Percentiles rank a stretch among this genome's conserved stretches.
phyloP scores from a whole-genome alignment of 768 basidiomycete species.

The Trametes villosa region DNA sequence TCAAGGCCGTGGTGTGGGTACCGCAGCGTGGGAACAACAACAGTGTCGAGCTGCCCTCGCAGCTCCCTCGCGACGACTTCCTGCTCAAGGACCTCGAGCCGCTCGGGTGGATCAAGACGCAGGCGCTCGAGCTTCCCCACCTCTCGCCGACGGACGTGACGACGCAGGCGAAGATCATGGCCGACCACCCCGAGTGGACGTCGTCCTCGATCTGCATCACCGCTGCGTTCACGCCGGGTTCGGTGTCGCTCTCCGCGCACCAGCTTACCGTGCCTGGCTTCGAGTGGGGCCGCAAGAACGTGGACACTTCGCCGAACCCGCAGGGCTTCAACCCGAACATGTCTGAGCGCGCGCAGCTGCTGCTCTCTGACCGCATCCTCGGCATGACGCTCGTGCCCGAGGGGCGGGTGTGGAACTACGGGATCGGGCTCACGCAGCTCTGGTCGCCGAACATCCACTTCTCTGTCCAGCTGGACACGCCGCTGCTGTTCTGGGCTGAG shows the following conservation, averaged over 20 bases:
- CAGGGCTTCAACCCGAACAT: slow-evolving; percentile 98
- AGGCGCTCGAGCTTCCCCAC: slow-evolving; percentile 89
- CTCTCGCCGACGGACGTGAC: slow-evolving; percentile 92
- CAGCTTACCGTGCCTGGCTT: slow-evolving; percentile 90
- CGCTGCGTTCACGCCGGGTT: slow-evolving; percentile 96
- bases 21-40: slow-evolving; percentile 97
- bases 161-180: slow-evolving; percentile 96
- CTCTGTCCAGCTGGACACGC: slow-evolving; percentile 88
- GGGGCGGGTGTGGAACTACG: slow-evolving; percentile 97
- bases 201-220: slow-evolving; percentile 93
- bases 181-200: slow-evolving; percentile 93
- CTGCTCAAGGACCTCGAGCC: slow-evolving; percentile 94
- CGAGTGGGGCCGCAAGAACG: slow-evolving; percentile 97
- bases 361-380: slow-evolving; percentile 93
- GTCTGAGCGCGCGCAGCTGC: slow-evolving; percentile 93
- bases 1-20: slow-evolving; percentile 97
- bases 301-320: slow-evolving; percentile 83
- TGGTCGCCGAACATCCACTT: slow-evolving; percentile 86
- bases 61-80: slow-evolving; percentile 94
- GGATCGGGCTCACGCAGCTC: slow-evolving; percentile 88
- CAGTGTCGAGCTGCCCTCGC: slow-evolving; percentile 85
- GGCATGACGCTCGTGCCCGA: slow-evolving; percentile 96
- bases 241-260: slow-evolving; percentile 93
- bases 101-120: slow-evolving; percentile 96
- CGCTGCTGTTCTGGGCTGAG: slow-evolving; percentile 94